A percentile compares a stretch with the other conserved stretches of the same genome.
phyloP scores from a whole-genome alignment of 345 rosid genomes.

The Eucalyptus polyanthemos region DNA sequence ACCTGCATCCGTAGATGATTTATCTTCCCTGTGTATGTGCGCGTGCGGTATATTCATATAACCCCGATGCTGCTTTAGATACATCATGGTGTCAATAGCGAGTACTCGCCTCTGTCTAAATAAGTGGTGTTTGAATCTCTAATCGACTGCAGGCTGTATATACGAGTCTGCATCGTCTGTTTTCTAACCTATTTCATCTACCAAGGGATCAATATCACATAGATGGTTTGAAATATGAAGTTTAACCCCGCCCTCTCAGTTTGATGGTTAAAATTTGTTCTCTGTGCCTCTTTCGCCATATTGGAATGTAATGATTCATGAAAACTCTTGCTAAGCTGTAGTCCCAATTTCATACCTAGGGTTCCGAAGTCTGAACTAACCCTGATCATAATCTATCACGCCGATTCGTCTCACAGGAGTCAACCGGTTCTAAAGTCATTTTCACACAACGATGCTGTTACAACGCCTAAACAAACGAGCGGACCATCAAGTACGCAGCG shows the following conservation, averaged over 20 bases:
- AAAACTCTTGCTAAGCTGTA: not conserved
- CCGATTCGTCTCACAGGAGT: not conserved
- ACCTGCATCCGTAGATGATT: constrained; percentile 16
- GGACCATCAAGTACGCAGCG: not conserved
- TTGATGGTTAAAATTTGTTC: not conserved
- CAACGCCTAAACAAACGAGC: not conserved
- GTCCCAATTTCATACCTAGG: not conserved
- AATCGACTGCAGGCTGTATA: not conserved
- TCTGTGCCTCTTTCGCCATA: not conserved
- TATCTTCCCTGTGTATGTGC: not conserved
- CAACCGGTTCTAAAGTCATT: not conserved
- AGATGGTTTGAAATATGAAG: not conserved
- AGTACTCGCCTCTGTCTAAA: not conserved
- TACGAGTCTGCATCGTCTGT: not conserved
- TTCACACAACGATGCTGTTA: not conserved
- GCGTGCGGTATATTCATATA: not conserved
- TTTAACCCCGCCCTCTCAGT: not conserved
- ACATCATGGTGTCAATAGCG: not conserved
- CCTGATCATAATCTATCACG: not conserved
- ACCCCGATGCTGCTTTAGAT: not conserved
- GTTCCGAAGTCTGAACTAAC: not conserved
- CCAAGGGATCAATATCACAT: not conserved
- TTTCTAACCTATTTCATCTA: not conserved
- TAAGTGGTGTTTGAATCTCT: not conserved
- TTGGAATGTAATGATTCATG: not conserved